phyloP scores from a whole-genome alignment of 352 stramenopile genomes.

The Lagenidium sp. region DNA sequence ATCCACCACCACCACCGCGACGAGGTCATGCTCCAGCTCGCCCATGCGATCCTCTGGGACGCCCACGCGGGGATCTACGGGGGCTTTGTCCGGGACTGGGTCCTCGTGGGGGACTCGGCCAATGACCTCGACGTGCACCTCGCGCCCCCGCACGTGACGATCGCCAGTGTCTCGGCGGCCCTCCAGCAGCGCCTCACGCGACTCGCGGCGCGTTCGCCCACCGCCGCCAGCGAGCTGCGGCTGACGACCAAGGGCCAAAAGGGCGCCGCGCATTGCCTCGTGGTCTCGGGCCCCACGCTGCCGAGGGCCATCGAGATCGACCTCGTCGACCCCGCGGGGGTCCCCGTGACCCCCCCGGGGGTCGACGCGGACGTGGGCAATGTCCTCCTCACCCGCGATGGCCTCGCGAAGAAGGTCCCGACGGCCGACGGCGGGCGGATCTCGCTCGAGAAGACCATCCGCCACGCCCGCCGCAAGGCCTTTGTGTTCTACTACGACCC shows the following conservation, averaged over 20 bases:
- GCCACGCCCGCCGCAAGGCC: conserved; percentile 4
- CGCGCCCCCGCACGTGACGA: conserved; percentile 8
- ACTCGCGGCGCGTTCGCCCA: background rate
- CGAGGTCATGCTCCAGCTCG: conserved; percentile 19
- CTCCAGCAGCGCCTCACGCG: conserved; percentile 1
- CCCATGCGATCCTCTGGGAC: conserved; percentile 12
- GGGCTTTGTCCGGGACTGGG: conserved; percentile 18
- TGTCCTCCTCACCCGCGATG: conserved; percentile 8
- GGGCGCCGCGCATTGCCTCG: conserved; percentile 5
- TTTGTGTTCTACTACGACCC: conserved; percentile 18
- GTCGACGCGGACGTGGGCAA: conserved; percentile 18
- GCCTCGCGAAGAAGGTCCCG: conserved; percentile 11
- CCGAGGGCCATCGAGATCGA: conserved; percentile 11
- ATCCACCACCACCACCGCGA: too few relatives aligned
- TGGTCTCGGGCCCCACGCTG: background rate
- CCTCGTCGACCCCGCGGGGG: conserved; percentile 5
- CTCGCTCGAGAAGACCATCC: conserved; percentile 2
- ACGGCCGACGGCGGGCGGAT: conserved; percentile 4
- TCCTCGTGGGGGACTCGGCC: conserved; percentile 11
- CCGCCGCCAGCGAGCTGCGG: background rate
- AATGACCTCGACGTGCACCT: conserved; percentile 18
- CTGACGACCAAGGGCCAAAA: conserved; percentile 6
- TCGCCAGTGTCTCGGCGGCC: background rate
- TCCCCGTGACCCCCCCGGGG: conserved; percentile 4
- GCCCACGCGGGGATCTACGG: conserved; percentile 7